Evolutionary conservation across 169 alveolate genomes (phyloP), one percentile per base, ranked within the genome.

Genomic region (Amoebophrya sp.): DNA sequence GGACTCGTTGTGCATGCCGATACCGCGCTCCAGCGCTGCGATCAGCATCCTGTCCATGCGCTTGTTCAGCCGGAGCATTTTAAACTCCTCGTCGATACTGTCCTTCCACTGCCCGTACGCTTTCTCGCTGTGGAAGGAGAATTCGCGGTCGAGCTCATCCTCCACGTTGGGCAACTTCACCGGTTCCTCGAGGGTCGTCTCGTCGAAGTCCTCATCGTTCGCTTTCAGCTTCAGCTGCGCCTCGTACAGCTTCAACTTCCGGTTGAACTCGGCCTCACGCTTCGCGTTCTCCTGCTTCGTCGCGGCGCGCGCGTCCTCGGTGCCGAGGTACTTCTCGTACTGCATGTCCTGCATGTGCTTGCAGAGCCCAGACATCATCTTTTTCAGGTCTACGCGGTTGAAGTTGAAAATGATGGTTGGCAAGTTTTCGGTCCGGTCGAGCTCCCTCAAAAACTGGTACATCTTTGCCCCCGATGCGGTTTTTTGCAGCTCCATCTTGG

Each of bases 381-480:
- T 95, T 39, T 97, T 95, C 91, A 96, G 97, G 93, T 95, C 95
- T 23, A 25, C 55, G 39, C 93, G 93, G 47, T 83, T 66, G 94
- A 94, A 94, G 90, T 96, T 97, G 95, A 97, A 97, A 77, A 96
- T 96, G 89, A 97, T 95, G 40, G 98, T 95, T 0, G 99, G 99
- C 77, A 97, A 93, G 92, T 96, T 92, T 90, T 95, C 95, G 38
- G 93, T 92, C 77, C 94, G 93, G 89, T 97, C 97, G 89, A 97
- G 94, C 40, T 94, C 93, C 41, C 96, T 94, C 91, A 96, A 93
- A 91, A 97, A 92, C 92, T 89, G 90, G 93, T 89, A 92, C 54
- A 89, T 35, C 38, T 91, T 92, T 35, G 92, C 89, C 0, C 92
- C 93, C 90, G 32, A 7, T 2, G 83, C 2, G 18, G 32, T 1